Percentiles rank a stretch among this genome's conserved stretches.
These are phyloP conservation scores for Pythium brassicae DNA, from an alignment of 352 stramenopile genomes.

Conservation along the genomic window DNA sequence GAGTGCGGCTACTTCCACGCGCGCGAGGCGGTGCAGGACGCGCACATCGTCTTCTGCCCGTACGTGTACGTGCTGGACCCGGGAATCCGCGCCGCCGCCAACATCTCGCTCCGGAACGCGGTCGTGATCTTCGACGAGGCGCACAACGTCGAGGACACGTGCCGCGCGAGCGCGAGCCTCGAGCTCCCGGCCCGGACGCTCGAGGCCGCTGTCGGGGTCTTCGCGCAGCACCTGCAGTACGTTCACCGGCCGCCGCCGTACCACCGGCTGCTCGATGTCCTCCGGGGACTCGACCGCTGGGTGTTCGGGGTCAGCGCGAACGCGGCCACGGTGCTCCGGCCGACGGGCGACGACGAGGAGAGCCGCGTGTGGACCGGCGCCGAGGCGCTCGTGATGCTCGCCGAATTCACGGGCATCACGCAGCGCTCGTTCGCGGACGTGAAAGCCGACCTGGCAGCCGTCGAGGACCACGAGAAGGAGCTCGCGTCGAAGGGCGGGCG, in stretches of 20 bases:
- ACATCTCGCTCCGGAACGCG: conserved; percentile 65
- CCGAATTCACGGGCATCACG: conserved; percentile 52
- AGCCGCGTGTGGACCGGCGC: conserved; percentile 62
- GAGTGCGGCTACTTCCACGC: conserved; percentile 82
- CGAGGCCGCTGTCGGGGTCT: conserved; percentile 47
- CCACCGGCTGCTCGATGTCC: conserved; percentile 44
- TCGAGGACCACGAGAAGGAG: conserved; percentile 54
- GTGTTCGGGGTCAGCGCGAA: conserved; percentile 40
- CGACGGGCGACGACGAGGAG: conserved; percentile 65
- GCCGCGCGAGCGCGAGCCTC: conserved; percentile 66
- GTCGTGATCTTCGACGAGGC: conserved; percentile 85
- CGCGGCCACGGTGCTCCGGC: conserved; percentile 36
- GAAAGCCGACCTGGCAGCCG: conserved; percentile 35
- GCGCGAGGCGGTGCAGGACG: conserved; percentile 38
- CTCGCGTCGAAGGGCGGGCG: conserved; percentile 19
- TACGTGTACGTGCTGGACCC: conserved; percentile 88
- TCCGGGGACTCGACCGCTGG: conserved; percentile 64
- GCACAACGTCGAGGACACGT: conserved; percentile 87
- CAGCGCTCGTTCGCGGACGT: conserved; percentile 41
- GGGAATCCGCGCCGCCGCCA: conserved; percentile 59
- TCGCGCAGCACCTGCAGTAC: conserved; percentile 60
- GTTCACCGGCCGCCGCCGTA: conserved; percentile 40
- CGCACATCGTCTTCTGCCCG: conserved; percentile 81
- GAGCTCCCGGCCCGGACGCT: conserved; percentile 63
- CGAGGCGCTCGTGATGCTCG: conserved; percentile 68